Evolutionary conservation across 2,329 filamentous ascomycete genomes (phyloP), one percentile per base, ranked within the genome.

Genomic region (Colletotrichum coccodes): DNA sequence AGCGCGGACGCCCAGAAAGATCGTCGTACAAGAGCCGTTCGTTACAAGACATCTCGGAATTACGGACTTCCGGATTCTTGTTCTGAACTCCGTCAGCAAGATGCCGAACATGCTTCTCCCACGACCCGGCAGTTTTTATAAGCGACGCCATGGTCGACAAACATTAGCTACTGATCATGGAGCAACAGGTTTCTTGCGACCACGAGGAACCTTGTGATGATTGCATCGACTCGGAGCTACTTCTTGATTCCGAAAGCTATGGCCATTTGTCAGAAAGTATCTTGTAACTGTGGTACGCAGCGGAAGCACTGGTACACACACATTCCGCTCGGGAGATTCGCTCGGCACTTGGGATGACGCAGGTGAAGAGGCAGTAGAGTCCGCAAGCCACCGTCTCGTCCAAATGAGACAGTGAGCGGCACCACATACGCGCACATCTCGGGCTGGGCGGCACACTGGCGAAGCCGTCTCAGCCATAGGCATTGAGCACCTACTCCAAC

Each of bases 161-260:
- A 44, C 26, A 42, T 26, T 23, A n/a, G 34, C 50, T 7, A 54
- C 50, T 21, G 32, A 47, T 21, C 30, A 53, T 26, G 38, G 21
- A 14, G 44, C 38, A 53, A 23, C 32, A 52, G 23, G 36, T 26
- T 16, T 38, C 30, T n/a, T n/a, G n/a, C 47, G 30, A 26, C 23
- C 8, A 12, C n/a, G 46, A 23, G 46, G 44, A 68, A 40, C 54
- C 40, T 49, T 42, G 47, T 58, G 44, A 30, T 16, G n/a, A n/a
- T 53, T 30, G 16, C 21, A 52, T 60, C 54, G 23, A 12, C 26
- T 60, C 60, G 53, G 61, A 21, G 32, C 61, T 65, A 68, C 49
- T 68, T 68, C 12, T 60, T 56, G 47, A 3, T 3, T 1, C 61
- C 65, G 54, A 47, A 23, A 68, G 54, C 53, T 53, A 60, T 65